Evolutionary conservation across 768 basidiomycete genomes (phyloP).

Genomic region (Chalciporus piperatus): DNA sequence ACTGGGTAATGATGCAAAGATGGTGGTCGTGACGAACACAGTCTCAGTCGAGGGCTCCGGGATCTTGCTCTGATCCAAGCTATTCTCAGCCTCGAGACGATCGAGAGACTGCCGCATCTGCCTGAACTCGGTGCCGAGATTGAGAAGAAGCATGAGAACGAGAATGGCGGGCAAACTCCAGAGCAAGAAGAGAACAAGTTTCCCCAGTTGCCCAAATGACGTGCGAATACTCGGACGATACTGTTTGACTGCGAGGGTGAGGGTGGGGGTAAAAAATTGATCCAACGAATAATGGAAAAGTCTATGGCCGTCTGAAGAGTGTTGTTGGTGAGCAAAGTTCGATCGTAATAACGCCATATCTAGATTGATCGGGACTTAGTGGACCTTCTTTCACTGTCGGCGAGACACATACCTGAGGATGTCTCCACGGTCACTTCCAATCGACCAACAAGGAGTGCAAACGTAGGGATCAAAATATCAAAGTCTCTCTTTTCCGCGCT

Average conservation of each 20-base stretch:
- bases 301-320: slow-evolving; percentile 37
- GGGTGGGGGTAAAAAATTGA: slow-evolving; percentile 55
- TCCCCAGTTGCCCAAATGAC: slow-evolving; percentile 12
- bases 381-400: neutral
- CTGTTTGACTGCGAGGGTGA: slow-evolving; percentile 36
- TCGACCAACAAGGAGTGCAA: slow-evolving; percentile 63
- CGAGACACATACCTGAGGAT: slow-evolving; percentile 45
- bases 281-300: slow-evolving; percentile 57
- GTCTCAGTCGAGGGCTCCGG: slow-evolving; percentile 18
- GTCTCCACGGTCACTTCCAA: slow-evolving; percentile 60
- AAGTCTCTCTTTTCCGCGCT: slow-evolving; percentile 31
- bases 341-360: slow-evolving; percentile 46
- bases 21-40: slow-evolving; percentile 30
- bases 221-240: slow-evolving; percentile 3
- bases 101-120: slow-evolving; percentile 26
- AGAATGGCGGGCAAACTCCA: slow-evolving; percentile 18
- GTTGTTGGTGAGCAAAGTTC: slow-evolving; percentile 55
- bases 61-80: slow-evolving; percentile 5
- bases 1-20: slow-evolving; percentile 14
- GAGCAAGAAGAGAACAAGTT: slow-evolving; percentile 11
- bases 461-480: slow-evolving; percentile 65
- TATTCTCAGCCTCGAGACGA: slow-evolving; percentile 7
- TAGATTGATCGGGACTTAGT: slow-evolving; percentile 33
- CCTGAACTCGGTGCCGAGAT: slow-evolving; percentile 28
- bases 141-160: slow-evolving; percentile 19